A percentile compares a stretch with the other conserved stretches of the same genome.
Conservation (phyloP, 2,329 filamentous ascomycete species). For the Colletotrichum salicis region DNA sequence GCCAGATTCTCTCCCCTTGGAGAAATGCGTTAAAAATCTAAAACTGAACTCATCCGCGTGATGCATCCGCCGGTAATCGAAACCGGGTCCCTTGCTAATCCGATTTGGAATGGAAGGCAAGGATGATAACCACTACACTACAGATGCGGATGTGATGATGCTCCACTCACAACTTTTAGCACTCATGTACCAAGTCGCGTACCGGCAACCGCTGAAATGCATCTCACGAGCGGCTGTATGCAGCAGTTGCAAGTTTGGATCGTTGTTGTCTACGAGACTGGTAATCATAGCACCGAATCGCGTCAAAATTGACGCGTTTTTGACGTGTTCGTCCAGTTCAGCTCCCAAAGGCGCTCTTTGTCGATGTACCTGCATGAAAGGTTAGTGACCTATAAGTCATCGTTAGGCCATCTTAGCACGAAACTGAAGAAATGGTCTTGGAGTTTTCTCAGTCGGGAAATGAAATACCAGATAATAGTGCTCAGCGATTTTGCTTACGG, state of each 20-base stretch:
- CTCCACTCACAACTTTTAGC: no score
- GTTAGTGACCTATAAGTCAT: background rate
- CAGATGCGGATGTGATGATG: background rate
- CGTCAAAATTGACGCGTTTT: background rate
- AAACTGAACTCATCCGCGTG: background rate
- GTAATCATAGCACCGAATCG: background rate
- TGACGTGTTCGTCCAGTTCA: background rate
- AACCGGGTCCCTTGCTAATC: background rate
- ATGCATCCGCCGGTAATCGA: background rate
- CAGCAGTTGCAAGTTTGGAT: background rate
- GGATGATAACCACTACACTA: background rate
- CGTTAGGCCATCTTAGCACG: background rate
- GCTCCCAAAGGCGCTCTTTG: background rate
- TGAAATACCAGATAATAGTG: background rate
- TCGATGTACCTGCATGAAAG: background rate
- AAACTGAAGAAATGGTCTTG: background rate
- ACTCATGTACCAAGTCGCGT: fast-evolving
- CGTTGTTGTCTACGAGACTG: background rate
- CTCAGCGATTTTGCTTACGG: background rate
- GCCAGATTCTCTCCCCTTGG: background rate
- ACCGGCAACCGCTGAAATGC: background rate
- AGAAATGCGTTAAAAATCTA: background rate
- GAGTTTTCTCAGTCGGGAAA: background rate
- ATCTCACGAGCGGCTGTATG: background rate
- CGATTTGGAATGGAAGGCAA: background rate